Evolutionary conservation across 148 eudicot species (phyloP).

Genomic region (Vaccinium corymbosum): DNA sequence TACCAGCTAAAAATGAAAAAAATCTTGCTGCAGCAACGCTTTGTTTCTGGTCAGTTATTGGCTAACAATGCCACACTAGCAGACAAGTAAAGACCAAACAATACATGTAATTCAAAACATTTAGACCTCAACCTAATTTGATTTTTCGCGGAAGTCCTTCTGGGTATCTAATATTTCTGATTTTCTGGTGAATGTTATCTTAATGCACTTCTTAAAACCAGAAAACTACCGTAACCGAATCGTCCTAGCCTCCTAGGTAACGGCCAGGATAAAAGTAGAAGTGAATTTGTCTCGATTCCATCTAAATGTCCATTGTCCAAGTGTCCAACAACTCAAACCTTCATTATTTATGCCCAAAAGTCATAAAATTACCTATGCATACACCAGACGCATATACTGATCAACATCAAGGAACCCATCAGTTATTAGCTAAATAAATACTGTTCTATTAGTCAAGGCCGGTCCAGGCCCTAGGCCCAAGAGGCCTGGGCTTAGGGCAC

Average conservation of each 20-base stretch:
- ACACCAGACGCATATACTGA: neutral
- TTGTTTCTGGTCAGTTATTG: neutral
- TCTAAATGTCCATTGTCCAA: neutral
- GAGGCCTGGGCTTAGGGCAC: too few species aligned
- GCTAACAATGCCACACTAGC: neutral
- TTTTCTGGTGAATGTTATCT: neutral
- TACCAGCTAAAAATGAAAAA: neutral
- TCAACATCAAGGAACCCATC: neutral
- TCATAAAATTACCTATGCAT: neutral
- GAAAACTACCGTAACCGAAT: neutral
- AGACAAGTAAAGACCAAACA: neutral
- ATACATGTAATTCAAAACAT: neutral
- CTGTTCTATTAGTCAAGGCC: neutral
- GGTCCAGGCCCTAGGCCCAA: too few species aligned
- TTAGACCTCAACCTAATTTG: neutral
- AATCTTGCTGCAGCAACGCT: neutral
- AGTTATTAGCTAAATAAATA: neutral
- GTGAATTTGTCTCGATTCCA: neutral
- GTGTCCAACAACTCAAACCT: neutral
- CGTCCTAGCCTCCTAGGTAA: neutral
- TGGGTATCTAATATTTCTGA: neutral
- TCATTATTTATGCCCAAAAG: neutral
- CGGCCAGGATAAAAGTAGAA: neutral
- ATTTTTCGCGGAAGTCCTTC: neutral
- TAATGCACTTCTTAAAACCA: neutral